Conservation (phyloP, 305 asterid species). For the Fraxinus angustifolia region DNA sequence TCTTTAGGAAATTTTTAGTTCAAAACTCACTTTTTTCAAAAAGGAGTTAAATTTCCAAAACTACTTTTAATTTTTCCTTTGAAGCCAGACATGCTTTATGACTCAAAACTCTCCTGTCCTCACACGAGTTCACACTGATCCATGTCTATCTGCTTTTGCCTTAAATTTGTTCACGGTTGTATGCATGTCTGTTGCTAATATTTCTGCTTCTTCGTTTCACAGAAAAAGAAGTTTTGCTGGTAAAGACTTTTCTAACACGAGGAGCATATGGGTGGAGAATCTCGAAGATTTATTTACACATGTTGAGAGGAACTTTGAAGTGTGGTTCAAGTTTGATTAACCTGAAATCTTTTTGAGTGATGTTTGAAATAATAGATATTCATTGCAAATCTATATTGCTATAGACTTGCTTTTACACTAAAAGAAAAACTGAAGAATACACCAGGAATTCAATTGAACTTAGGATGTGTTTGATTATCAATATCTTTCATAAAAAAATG, state of each 20-base stretch:
- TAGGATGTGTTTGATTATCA: too few relatives aligned
- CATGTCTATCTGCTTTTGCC: not conserved
- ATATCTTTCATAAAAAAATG: not conserved
- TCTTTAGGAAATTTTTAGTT: not conserved
- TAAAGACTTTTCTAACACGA: slow-evolving; percentile 27
- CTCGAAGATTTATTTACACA: not conserved
- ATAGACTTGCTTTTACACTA: not conserved
- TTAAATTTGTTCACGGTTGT: not conserved
- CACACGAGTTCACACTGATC: not conserved
- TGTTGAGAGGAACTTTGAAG: not conserved
- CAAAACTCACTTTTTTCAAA: not conserved
- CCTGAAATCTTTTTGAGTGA: not conserved
- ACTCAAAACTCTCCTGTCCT: not conserved
- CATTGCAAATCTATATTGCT: not conserved
- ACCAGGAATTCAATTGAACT: not conserved
- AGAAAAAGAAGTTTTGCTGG: slow-evolving; percentile 92
- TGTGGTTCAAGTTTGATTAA: not conserved
- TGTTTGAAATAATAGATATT: not conserved
- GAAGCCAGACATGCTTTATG: not conserved
- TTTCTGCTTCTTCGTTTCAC: slow-evolving; percentile 28
- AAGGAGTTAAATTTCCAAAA: not conserved
- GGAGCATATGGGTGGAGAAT: not conserved
- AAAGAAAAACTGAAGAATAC: not conserved
- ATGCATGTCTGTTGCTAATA: slow-evolving; percentile 3
- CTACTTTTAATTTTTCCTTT: not conserved